Conservation (phyloP, 2,329 filamentous ascomycete genomes). For the Nemania bipapillata region DNA sequence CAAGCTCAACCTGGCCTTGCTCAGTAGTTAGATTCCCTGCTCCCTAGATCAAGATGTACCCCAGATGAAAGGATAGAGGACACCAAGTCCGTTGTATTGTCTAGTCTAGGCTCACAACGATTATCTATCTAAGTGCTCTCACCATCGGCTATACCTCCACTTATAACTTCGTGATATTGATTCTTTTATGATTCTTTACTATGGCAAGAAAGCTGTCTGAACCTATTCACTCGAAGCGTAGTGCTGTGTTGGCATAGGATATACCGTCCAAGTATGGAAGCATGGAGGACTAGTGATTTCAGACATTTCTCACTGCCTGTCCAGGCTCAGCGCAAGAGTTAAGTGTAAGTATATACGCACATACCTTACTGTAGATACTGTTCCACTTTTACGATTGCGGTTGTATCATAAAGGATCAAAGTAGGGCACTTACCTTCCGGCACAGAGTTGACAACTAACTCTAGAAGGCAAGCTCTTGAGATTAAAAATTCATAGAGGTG, state of each 20-base stretch:
- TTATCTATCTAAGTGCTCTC: conserved; percentile 30
- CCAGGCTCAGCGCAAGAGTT: background rate
- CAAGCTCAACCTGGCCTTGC: background rate
- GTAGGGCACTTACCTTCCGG: too few relatives aligned
- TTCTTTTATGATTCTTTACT: background rate
- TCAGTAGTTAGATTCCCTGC: background rate
- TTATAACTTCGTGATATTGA: background rate
- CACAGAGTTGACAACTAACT: too few relatives aligned
- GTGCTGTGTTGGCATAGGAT: background rate
- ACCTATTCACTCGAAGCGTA: conserved; percentile 33
- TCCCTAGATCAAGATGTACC: background rate
- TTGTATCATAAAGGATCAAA: too few relatives aligned
- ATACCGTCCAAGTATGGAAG: background rate
- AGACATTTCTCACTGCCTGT: background rate
- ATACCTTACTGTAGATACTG: background rate
- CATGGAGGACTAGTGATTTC: background rate
- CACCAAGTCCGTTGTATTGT: conserved; percentile 44
- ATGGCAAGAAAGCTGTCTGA: conserved; percentile 26
- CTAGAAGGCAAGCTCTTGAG: background rate
- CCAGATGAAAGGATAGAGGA: conserved; percentile 40
- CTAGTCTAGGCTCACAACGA: conserved; percentile 33
- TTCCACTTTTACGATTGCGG: background rate
- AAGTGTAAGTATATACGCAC: background rate
- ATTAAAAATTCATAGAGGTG: too few relatives aligned
- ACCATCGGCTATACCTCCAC: conserved; percentile 39